Evolutionary conservation across 345 rosid species (phyloP).

Genomic region (Acer campestre): DNA sequence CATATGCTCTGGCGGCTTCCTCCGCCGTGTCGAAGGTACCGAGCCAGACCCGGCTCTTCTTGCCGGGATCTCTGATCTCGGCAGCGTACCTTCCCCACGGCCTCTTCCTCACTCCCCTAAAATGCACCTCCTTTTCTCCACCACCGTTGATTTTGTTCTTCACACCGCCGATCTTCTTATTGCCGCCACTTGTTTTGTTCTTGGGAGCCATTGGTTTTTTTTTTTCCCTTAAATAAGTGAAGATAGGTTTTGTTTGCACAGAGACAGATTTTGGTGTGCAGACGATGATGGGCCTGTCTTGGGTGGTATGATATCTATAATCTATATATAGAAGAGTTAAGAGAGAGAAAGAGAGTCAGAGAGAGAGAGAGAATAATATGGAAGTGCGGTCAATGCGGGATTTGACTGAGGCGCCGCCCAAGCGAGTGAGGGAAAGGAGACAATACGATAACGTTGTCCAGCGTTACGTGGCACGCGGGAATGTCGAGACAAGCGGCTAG

Average conservation of each 20-base stretch:
- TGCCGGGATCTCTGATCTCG: constrained; percentile 87
- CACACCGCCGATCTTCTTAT: neutral
- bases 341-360: neutral
- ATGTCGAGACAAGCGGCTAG: constrained; percentile 40
- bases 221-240: neutral
- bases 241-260: neutral
- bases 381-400: constrained; percentile 35
- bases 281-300: neutral
- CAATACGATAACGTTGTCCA: constrained; percentile 35
- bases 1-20: constrained; percentile 95
- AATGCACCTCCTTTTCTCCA: constrained; percentile 17
- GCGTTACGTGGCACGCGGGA: constrained; percentile 56
- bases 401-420: constrained; percentile 55
- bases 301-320: too few species aligned
- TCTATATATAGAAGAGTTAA: constrained; percentile 5
- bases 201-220: constrained; percentile 9
- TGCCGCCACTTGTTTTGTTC: neutral
- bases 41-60: constrained; percentile 87
- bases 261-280: neutral
- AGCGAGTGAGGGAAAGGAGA: constrained; percentile 24
- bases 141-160: neutral
- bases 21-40: constrained; percentile 91
- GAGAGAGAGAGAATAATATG: neutral
- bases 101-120: constrained; percentile 91
- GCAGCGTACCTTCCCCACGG: constrained; percentile 99